Conservation (phyloP, 192 early-diverging fungal genomes). For the Entomortierella lignicola region DNA sequence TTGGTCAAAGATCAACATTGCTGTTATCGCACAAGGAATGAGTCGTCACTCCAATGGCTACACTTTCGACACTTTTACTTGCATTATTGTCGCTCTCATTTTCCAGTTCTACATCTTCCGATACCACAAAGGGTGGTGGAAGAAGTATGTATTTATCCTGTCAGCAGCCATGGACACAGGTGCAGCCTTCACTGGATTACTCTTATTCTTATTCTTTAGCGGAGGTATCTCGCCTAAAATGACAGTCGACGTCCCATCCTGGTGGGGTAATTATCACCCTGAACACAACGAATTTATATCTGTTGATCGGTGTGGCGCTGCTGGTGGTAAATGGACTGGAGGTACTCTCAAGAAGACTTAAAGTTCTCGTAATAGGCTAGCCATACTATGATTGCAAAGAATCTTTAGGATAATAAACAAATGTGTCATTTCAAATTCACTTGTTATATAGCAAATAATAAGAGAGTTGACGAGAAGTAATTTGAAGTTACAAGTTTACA, state of each 20-base stretch:
- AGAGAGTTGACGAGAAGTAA: too few relatives aligned
- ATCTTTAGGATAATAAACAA: too few relatives aligned
- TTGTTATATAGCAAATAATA: too few relatives aligned
- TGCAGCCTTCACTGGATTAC: conserved; percentile 57
- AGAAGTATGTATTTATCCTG: conserved; percentile 76
- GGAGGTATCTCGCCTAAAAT: conserved; percentile 51
- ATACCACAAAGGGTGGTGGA: conserved; percentile 64
- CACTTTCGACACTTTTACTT: conserved; percentile 36
- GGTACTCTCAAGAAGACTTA: conserved; percentile 5
- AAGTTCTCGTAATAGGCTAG: too few relatives aligned
- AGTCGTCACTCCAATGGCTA: conserved; percentile 62
- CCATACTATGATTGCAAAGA: too few relatives aligned
- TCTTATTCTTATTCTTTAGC: conserved; percentile 63
- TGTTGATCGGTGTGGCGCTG: conserved; percentile 39
- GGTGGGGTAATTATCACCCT: conserved; percentile 36
- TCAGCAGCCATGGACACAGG: conserved; percentile 75
- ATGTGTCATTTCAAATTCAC: too few relatives aligned
- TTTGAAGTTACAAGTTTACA: too few relatives aligned
- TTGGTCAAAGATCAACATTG: conserved; percentile 62
- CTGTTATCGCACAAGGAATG: conserved; percentile 62
- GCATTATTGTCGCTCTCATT: conserved; percentile 50
- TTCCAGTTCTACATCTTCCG: conserved; percentile 64
- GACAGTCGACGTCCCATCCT: conserved; percentile 3
- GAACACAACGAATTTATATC: conserved; percentile 7
- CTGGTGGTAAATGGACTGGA: conserved; percentile 12